Base-by-base conservation (phyloP, 2,329 filamentous ascomycete genomes). In the Monosporascus sp. region DNA sequence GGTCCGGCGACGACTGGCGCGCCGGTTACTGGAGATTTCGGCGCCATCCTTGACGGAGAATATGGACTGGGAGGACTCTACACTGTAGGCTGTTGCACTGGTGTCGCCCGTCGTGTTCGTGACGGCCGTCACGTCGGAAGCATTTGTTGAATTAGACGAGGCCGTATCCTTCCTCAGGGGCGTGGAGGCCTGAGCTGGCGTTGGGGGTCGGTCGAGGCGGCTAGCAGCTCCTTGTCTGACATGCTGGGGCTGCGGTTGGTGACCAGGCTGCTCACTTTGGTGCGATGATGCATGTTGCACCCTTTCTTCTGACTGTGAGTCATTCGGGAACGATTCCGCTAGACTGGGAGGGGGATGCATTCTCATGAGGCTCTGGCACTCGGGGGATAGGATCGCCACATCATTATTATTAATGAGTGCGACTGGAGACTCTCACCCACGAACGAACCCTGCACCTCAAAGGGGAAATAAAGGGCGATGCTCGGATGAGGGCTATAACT, bases 1-100 rank as follows among this genome's bases (percentile, higher is more conserved):
- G 56, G 80, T 83, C 52, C 81, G 77, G 66, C 81, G 76, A 62
- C 81, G 77, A 64, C 77, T 83, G 57, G 79, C 72, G 61, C 79
- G 77, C 60, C 78, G 77, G 64, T 71, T 74, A 63, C 76, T 75
- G 70, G 73, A 74, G 65, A 78, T 69, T 67, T 81, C 78, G 67
- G 73, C 70, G 56, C 77, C 79, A 73, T 82, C 80, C 67, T 76
- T 76, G 57, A 79, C 70, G 55, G 78, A 78, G 65, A 81, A 82
- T 63, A 80, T 77, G 60, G 74, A 77, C 65, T 81, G 77, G 51
- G 79, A 81, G 61, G 76, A 75, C 60, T 80, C 75, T 65, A 75
- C 72, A 70, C 73, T 79, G 65, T 79, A 80, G 60, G 73, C 74
- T 63, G 75, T 77, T 63, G 75, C 72, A 60, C 68, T 73, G 61